Base-by-base conservation (phyloP, 768 basidiomycete species). In the Trametes cingulata region DNA sequence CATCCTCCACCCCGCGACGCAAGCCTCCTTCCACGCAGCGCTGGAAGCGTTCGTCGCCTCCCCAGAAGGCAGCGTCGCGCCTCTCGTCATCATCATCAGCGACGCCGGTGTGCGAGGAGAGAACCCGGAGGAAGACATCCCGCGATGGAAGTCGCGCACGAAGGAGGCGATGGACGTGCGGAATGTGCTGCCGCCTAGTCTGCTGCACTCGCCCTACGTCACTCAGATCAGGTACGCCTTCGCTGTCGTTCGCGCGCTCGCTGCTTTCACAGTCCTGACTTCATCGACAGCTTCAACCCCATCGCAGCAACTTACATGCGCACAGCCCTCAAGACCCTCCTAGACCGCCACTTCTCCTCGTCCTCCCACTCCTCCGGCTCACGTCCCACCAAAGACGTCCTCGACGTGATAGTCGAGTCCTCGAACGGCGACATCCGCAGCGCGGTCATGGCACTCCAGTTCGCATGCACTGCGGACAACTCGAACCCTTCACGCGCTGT, bases 381-480 rank as follows among this genome's bases (percentile, higher is more conserved):
- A 13, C 72, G 74, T 6, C 86, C 86, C 0, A 77, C 86, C 0
- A 85, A 85, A 56, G 88, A 90, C 6, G 80, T 84, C 0, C 67
- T 97, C 0, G 88, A 96, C 52, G 73, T 86, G 19, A 82, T 98
- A 60, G 83, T 95, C 5, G 85, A 87, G 51, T 84, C 90, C 1
- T 82, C 91, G 3, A 90, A 90, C 67, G 97, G 97, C 0, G 97
- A 99, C 69, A 91, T 99, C 37, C 80, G 97, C 42, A 91, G 90
- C 57, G 96, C 95, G 0, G 83, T 98, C 61, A 98, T 96, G 86
- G 87, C 90, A 0, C 79, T 98, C 7, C 91, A 99, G 69, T 95
- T 99, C 68, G 84, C 87, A 1, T 96, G 81, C 70, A 72, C 83
- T 17, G 73, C 77, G 19, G 73, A 80, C n/a, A 67, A 66, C 15